A percentile compares a stretch with the other conserved stretches of the same genome.
Conservation (phyloP, 2,329 filamentous ascomycete species). For the Malbranchea cinnamomea region DNA sequence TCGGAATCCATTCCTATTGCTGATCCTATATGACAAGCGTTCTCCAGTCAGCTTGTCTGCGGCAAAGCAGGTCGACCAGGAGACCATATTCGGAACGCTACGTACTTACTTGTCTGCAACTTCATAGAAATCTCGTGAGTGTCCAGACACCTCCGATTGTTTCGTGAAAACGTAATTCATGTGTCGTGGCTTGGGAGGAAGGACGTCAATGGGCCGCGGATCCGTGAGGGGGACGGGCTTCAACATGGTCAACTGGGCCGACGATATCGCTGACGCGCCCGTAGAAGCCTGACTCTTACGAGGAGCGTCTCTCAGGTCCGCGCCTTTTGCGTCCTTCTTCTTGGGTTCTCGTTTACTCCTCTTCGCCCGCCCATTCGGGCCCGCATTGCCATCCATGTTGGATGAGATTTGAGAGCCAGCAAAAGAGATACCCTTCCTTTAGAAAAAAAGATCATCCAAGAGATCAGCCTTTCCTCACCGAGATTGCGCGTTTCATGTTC, state of each 20-base stretch:
- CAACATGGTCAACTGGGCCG: slow-evolving; percentile 24
- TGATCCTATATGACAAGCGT: slow-evolving; percentile 28
- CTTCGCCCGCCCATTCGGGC: slow-evolving; percentile 18
- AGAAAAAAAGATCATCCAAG: no score
- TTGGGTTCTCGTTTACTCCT: slow-evolving; percentile 29
- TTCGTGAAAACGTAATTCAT: slow-evolving; percentile 23
- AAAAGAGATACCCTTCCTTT: no score
- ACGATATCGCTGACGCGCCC: slow-evolving; percentile 17
- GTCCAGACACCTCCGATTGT: slow-evolving; percentile 19
- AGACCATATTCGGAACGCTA: no score
- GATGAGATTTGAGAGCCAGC: no score
- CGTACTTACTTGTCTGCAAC: slow-evolving; percentile 23
- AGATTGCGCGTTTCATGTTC: no score
- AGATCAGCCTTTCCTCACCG: no score
- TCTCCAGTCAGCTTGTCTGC: no score
- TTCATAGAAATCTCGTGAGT: slow-evolving; percentile 29
- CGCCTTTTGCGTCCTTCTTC: slow-evolving; percentile 30
- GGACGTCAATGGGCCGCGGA: slow-evolving; percentile 22
- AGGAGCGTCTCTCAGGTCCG: slow-evolving; percentile 22
- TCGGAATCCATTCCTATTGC: slow-evolving; percentile 59
- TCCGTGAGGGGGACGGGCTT: slow-evolving; percentile 27
- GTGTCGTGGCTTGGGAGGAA: slow-evolving; percentile 26
- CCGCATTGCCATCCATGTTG: no score
- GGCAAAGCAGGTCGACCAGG: no score
- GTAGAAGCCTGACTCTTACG: slow-evolving; percentile 18